A percentile compares a stretch with the other conserved stretches of the same genome.
These are phyloP conservation scores for Castanea mollissima DNA, from an alignment of 306 rosid genomes.

Conservation along the genomic window DNA sequence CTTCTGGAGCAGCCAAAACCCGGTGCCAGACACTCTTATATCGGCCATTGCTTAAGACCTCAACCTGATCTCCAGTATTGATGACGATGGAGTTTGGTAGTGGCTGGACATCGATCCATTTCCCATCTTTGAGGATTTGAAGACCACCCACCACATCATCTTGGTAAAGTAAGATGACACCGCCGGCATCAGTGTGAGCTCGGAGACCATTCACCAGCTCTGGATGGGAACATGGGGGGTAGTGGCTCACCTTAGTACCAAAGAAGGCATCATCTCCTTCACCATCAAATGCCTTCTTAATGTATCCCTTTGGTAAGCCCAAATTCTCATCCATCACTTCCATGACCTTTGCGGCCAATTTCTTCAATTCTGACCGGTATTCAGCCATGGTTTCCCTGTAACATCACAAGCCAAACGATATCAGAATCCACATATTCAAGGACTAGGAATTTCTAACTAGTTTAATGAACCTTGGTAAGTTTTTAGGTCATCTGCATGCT, in stretches of 20 bases:
- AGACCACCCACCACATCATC: slow-evolving; percentile 92
- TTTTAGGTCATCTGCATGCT: no score
- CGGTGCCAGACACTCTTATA: slow-evolving; percentile 97
- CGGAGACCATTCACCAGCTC: slow-evolving; percentile 82
- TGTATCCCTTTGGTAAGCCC: slow-evolving; percentile 65
- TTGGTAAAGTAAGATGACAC: slow-evolving; percentile 87
- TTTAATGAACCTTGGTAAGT: background rate
- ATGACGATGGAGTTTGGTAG: slow-evolving; percentile 78
- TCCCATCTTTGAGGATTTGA: slow-evolving; percentile 84
- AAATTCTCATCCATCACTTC: slow-evolving; percentile 94
- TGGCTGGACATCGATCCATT: slow-evolving; percentile 92
- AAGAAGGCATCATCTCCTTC: slow-evolving; percentile 70
- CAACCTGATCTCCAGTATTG: slow-evolving; percentile 98
- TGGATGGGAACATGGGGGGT: slow-evolving; percentile 88
- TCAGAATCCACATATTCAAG: background rate
- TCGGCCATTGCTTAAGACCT: slow-evolving; percentile 86
- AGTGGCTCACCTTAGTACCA: slow-evolving; percentile 99
- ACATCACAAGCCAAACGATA: slow-evolving; percentile 8
- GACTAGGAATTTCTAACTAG: background rate
- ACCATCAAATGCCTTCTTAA: slow-evolving; percentile 67
- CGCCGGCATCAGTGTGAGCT: slow-evolving; percentile 98
- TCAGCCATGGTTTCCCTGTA: slow-evolving; percentile 84
- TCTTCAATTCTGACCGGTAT: slow-evolving; percentile 65
- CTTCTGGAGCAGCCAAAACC: slow-evolving; percentile 56
- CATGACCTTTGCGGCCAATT: slow-evolving; percentile 64